Evolutionary conservation across 345 rosid species (phyloP), one percentile per base, ranked within the genome.

Genomic region (Erysimum cheiranthoides): DNA sequence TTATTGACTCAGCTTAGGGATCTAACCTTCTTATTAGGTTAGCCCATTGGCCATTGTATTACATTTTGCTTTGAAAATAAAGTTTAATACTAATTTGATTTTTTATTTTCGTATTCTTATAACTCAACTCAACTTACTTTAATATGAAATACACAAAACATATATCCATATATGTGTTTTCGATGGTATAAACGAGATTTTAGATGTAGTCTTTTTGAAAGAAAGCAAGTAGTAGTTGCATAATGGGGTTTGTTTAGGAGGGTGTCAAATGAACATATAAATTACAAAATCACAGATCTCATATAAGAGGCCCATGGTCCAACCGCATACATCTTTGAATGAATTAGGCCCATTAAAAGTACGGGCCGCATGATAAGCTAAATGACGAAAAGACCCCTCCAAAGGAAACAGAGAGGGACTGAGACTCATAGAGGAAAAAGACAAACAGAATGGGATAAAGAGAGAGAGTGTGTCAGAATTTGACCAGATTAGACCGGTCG

Each of bases 401-500:
- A 5, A 18, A 49, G 2, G 8, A 61, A 16, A 61, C 10, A 49
- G 62, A 51, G 66, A 12, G 8, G 11, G 30, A 45, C 53, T 36
- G 7, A 38, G 10, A 56, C 49, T n/a, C 9, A 3, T 63, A 58
- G 69, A 68, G 39, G 74, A 42, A 76, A 53, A 61, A 2, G 64
- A 76, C 65, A 62, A 69, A 61, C 34, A 69, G 70, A 51, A 68
- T 68, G 69, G 74, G 57, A 51, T 68, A 51, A 68, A 59, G 59
- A 68, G 7, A 4, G 36, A 38, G 43, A 10, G 78, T 10, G 78
- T 75, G 78, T 75, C 74, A 75, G 74, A 61, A 60, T 11, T 69
- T 61, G 70, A 76, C 34, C 75, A 76, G 70, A 45, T 45, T 76
- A 70, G 80, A 70, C 71, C 75, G 56, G 66, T 45, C 52, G 71